Percentiles rank a stretch among this genome's conserved stretches.
Conservation (phyloP, 768 basidiomycete genomes). For the Tricholoma flavovirens region DNA sequence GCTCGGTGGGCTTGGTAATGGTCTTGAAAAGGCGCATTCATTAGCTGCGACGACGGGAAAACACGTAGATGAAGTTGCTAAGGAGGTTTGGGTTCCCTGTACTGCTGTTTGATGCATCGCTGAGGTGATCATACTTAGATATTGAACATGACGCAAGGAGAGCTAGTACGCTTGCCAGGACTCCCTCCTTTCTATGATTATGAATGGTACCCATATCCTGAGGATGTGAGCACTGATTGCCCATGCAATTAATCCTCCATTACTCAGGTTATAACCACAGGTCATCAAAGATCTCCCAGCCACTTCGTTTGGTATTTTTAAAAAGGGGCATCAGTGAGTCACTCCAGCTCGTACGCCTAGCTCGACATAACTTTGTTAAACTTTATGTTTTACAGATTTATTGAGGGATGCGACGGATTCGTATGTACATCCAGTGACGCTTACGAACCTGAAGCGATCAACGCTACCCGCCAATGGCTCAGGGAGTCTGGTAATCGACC, state of each 20-base stretch:
- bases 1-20: slow-evolving; percentile 15
- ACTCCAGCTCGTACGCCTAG: too few species aligned
- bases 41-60: slow-evolving; percentile 9
- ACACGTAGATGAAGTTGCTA: slow-evolving; percentile 8
- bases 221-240: slow-evolving; percentile 6
- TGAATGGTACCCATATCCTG: slow-evolving; percentile 13
- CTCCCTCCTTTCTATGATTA: slow-evolving; percentile 19
- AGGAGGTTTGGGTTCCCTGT: slow-evolving; percentile 10
- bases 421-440: slow-evolving; percentile 11
- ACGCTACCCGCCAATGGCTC: slow-evolving; percentile 13
- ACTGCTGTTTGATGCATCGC: background rate
- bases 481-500: slow-evolving; percentile 2
- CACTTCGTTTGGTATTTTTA: background rate
- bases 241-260: background rate
- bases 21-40: slow-evolving; percentile 8
- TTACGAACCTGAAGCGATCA: slow-evolving; percentile 14
- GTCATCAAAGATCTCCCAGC: background rate
- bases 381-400: slow-evolving; percentile 1
- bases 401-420: slow-evolving; percentile 9
- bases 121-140: slow-evolving; percentile 8
- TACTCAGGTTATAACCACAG: background rate
- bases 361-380: background rate
- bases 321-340: slow-evolving; percentile 1
- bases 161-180: slow-evolving; percentile 14
- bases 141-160: slow-evolving; percentile 13